Percentiles rank a stretch among this genome's conserved stretches.
Conservation (phyloP, 2,329 filamentous ascomycete species). For the Fusarium irregulare region DNA sequence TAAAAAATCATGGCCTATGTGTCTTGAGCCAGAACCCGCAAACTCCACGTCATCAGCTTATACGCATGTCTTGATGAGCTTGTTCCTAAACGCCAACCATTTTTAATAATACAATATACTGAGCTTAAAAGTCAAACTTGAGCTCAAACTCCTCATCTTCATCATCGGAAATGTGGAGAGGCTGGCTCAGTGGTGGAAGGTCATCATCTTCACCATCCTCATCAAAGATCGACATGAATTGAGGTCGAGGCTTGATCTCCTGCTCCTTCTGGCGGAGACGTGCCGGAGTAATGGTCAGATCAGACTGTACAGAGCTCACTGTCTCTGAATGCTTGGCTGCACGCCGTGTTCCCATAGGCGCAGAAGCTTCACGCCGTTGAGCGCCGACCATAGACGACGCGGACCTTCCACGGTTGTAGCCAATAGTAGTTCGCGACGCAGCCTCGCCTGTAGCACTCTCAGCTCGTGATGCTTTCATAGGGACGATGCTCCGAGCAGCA, state of each 20-base stretch:
- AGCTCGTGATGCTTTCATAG: slow-evolving; percentile 61
- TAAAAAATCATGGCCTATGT: neutral
- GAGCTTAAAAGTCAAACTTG: slow-evolving; percentile 54
- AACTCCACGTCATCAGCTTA: slow-evolving; percentile 28
- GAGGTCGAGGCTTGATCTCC: slow-evolving; percentile 54
- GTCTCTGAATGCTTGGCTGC: slow-evolving; percentile 30
- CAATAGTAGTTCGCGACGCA: slow-evolving; percentile 83
- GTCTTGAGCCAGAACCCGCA: slow-evolving; percentile 1
- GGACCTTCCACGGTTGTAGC: slow-evolving; percentile 82
- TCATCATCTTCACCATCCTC: slow-evolving; percentile 56
- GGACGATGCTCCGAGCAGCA: slow-evolving; percentile 53
- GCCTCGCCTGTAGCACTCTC: slow-evolving; percentile 71
- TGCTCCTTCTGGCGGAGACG: slow-evolving; percentile 42
- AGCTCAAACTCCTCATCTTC: slow-evolving; percentile 68
- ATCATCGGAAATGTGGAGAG: slow-evolving; percentile 52
- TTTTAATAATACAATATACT: slow-evolving; percentile 25
- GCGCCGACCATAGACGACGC: slow-evolving; percentile 60
- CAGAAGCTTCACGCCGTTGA: slow-evolving; percentile 30
- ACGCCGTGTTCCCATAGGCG: slow-evolving; percentile 26
- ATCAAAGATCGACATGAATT: slow-evolving; percentile 70
- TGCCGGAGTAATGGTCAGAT: slow-evolving; percentile 62
- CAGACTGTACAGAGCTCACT: slow-evolving; percentile 35
- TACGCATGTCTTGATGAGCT: neutral
- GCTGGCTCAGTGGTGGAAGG: slow-evolving; percentile 43
- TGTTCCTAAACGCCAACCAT: slow-evolving; percentile 34